A percentile compares a stretch with the other conserved stretches of the same genome.
Evolutionary conservation across 176 grass and related monocot genomes (phyloP).

Genomic region (Paspalum vaginatum): DNA sequence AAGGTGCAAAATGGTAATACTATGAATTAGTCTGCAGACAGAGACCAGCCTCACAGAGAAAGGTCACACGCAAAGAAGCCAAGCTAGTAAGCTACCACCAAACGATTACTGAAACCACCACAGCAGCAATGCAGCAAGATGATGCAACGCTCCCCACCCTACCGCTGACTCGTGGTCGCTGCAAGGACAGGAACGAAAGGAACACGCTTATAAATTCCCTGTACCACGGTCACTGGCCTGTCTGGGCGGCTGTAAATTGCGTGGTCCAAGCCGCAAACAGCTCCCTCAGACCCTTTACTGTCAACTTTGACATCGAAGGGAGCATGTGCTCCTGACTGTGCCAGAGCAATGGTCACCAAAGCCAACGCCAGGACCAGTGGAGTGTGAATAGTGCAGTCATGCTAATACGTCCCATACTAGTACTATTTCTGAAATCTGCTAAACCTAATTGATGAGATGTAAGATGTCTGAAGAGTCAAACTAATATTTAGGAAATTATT

Average conservation of each 20-base stretch:
- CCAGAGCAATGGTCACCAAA: slow-evolving; percentile 4
- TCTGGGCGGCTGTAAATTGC: slow-evolving; percentile 3
- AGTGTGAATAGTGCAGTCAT: background rate
- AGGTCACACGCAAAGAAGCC: background rate
- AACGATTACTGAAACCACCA: background rate
- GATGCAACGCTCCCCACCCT: background rate
- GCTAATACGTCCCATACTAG: background rate
- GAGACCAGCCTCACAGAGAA: no score
- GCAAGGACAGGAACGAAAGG: background rate
- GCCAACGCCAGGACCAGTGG: background rate
- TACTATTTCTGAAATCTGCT: no score
- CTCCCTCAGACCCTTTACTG: background rate
- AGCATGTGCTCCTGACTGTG: background rate
- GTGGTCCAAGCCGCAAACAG: slow-evolving; percentile 15
- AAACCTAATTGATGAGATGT: no score
- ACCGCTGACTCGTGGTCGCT: background rate
- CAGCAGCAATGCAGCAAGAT: background rate
- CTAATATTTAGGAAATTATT: no score
- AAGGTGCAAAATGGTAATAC: no score
- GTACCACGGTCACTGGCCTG: background rate
- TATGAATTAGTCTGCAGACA: no score
- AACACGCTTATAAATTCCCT: background rate
- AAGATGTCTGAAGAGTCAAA: no score
- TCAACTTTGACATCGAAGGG: background rate
- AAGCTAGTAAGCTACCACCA: background rate